Percentiles rank a stretch among this genome's conserved stretches.
Evolutionary conservation across 2,329 filamentous ascomycete genomes (phyloP).

Genomic region (Elsinoe necatrix): DNA sequence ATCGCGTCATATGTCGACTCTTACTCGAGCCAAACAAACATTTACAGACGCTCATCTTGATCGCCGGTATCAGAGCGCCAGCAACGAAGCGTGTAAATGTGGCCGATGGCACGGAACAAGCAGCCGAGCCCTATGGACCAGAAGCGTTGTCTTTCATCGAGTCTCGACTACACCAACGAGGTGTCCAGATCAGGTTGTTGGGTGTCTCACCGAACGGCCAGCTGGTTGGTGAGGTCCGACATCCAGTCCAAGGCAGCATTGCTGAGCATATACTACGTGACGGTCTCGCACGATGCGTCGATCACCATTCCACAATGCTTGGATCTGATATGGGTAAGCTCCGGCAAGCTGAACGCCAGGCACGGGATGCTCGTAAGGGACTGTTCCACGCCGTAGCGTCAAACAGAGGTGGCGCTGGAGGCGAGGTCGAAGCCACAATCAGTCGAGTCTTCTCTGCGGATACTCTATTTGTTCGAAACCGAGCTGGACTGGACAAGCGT

Average conservation of each 20-base stretch:
- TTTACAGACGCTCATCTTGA: slow-evolving; percentile 74
- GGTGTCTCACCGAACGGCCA: slow-evolving; percentile 85
- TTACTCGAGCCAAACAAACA: slow-evolving; percentile 76
- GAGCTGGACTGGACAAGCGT: slow-evolving; percentile 76
- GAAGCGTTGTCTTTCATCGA: slow-evolving; percentile 87
- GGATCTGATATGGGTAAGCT: slow-evolving; percentile 80
- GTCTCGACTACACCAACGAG: slow-evolving; percentile 72
- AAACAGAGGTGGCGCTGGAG: slow-evolving; percentile 49
- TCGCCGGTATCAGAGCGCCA: slow-evolving; percentile 83
- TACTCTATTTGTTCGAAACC: slow-evolving; percentile 77
- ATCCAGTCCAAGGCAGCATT: slow-evolving; percentile 73
- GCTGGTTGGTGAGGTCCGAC: slow-evolving; percentile 77
- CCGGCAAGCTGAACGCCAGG: slow-evolving; percentile 76
- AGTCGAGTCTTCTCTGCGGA: slow-evolving; percentile 81
- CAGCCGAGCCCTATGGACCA: slow-evolving; percentile 81
- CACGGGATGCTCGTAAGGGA: slow-evolving; percentile 66
- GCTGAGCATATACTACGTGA: slow-evolving; percentile 83
- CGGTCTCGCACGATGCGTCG: slow-evolving; percentile 83
- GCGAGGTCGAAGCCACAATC: slow-evolving; percentile 71
- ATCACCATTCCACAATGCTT: slow-evolving; percentile 89
- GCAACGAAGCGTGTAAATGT: slow-evolving; percentile 77
- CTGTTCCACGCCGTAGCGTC: slow-evolving; percentile 74
- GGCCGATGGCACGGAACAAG: slow-evolving; percentile 68
- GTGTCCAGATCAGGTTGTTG: slow-evolving; percentile 72
- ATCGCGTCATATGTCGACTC: slow-evolving; percentile 78